A percentile compares a stretch with the other conserved stretches of the same genome.
phyloP scores from a whole-genome alignment of 441 rosid genomes.

The Brassica hybrid region DNA sequence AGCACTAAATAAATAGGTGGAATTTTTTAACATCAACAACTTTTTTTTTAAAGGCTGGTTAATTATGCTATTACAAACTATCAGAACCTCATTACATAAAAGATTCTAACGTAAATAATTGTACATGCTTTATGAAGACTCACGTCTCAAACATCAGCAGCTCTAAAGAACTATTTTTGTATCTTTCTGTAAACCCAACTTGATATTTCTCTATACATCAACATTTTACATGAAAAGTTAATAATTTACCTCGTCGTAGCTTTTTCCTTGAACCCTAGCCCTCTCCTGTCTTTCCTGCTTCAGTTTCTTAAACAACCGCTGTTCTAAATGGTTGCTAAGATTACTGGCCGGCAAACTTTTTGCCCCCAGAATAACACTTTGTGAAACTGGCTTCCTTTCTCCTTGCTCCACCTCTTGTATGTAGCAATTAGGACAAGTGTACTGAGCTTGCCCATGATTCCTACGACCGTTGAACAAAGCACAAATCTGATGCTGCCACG shows the following conservation, averaged over 20 bases:
- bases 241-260: constrained; percentile 83
- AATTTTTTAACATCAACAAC: neutral
- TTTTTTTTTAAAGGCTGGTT: neutral
- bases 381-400: constrained; percentile 87
- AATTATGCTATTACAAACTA: no score
- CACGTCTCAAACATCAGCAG: neutral
- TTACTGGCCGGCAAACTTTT: constrained; percentile 92
- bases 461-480: constrained; percentile 96
- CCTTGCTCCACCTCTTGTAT: constrained; percentile 87
- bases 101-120: no score
- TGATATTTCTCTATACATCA: constrained; percentile 19
- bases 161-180: neutral
- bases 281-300: constrained; percentile 88
- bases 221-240: constrained; percentile 9
- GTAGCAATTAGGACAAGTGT: constrained; percentile 99
- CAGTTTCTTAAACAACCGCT: constrained; percentile 74
- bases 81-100: no score
- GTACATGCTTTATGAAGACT: no score
- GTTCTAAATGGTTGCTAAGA: constrained; percentile 97
- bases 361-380: constrained; percentile 97
- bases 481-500: constrained; percentile 99
- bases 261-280: constrained; percentile 84
- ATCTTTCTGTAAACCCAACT: constrained; percentile 23
- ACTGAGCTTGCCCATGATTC: constrained; percentile 98
- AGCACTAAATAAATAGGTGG: neutral